Evolutionary conservation across 345 rosid genomes (phyloP).

Genomic region (Psidium guajava): DNA sequence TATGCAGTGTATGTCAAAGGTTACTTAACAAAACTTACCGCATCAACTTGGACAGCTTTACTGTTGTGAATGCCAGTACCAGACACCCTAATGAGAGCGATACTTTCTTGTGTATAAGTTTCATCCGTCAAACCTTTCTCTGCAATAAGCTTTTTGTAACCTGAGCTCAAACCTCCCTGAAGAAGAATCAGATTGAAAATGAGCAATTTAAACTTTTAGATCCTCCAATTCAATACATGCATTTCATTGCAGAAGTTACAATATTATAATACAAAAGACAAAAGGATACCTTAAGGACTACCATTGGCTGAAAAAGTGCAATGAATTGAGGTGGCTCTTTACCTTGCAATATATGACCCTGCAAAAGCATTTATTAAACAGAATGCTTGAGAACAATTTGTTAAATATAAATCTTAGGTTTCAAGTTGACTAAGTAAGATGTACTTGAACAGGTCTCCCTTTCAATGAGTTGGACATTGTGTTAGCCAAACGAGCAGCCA

Average conservation of each 20-base stretch:
- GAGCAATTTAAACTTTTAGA: background rate
- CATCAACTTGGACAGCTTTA: slow-evolving; percentile 73
- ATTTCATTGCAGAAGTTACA: background rate
- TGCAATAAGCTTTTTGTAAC: slow-evolving; percentile 58
- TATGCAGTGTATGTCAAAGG: background rate
- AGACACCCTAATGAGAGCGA: slow-evolving; percentile 76
- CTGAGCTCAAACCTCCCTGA: slow-evolving; percentile 94
- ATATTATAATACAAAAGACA: background rate
- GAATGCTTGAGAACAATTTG: background rate
- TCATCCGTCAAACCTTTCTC: slow-evolving; percentile 63
- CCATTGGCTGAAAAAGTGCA: slow-evolving; percentile 88
- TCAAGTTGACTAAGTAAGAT: slow-evolving; percentile 4
- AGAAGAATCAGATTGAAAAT: background rate
- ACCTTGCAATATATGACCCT: slow-evolving; percentile 86
- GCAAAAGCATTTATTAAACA: slow-evolving; percentile 10
- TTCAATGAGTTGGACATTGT: slow-evolving; percentile 73
- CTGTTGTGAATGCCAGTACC: slow-evolving; percentile 74
- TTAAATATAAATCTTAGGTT: background rate
- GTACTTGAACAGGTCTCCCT: slow-evolving; percentile 94
- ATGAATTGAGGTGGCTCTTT: slow-evolving; percentile 94
- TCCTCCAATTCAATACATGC: background rate
- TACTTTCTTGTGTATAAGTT: slow-evolving; percentile 53
- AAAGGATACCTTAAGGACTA: slow-evolving; percentile 70
- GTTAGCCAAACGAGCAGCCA: slow-evolving; percentile 62
- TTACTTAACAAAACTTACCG: slow-evolving; percentile 31